Evolutionary conservation across 345 rosid genomes (phyloP).

Genomic region (Xanthoceras sorbifolium): DNA sequence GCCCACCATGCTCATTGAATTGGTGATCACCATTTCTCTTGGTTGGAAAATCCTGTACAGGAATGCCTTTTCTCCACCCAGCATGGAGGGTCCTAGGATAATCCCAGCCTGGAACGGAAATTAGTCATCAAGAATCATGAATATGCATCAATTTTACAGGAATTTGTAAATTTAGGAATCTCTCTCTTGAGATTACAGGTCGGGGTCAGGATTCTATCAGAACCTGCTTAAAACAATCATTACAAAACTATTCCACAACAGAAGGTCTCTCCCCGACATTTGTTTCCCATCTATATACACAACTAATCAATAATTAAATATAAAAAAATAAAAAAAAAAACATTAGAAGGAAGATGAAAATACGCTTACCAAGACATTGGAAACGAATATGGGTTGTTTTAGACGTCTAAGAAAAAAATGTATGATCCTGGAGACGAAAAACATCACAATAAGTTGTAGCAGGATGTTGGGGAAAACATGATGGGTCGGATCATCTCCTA

Average conservation of each 20-base stretch:
- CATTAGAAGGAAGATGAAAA: not conserved
- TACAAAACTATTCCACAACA: no score
- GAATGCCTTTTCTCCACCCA: constrained; percentile 9
- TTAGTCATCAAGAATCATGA: not conserved
- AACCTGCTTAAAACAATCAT: no score
- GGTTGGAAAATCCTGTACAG: constrained; percentile 9
- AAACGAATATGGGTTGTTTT: constrained; percentile 27
- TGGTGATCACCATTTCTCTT: not conserved
- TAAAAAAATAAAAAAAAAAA: no score
- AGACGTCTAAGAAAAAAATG: constrained; percentile 26
- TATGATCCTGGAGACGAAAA: not conserved
- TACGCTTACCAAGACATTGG: constrained; percentile 28
- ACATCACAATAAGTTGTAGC: constrained; percentile 17
- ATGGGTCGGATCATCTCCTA: not conserved
- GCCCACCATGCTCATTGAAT: constrained; percentile 8
- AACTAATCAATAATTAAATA: not conserved
- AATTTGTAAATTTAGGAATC: no score
- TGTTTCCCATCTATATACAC: not conserved
- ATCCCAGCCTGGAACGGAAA: constrained; percentile 25
- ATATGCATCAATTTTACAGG: not conserved
- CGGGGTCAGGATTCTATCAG: not conserved
- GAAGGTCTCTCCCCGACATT: no score
- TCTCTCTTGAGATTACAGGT: no score
- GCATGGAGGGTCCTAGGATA: constrained; percentile 30
- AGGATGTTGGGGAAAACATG: not conserved